Evolutionary conservation across 768 basidiomycete species (phyloP).

Genomic region (Paxillus involutus): DNA sequence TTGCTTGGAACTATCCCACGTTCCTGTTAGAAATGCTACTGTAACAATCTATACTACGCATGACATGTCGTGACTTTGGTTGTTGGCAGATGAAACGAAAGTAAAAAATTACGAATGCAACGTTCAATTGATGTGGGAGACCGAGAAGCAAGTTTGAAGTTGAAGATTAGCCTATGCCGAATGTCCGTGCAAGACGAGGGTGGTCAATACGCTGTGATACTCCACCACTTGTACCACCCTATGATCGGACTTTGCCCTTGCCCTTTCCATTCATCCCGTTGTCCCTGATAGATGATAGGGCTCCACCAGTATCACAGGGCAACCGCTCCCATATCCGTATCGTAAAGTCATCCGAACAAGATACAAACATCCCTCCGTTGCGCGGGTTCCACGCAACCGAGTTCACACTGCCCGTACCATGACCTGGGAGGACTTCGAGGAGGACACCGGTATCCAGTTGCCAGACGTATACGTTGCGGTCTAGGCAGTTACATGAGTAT

Average conservation of each 20-base stretch:
- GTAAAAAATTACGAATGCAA: constrained; percentile 18
- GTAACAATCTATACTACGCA: constrained; percentile 34
- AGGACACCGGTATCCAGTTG: constrained; percentile 81
- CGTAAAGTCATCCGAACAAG: constrained; percentile 90
- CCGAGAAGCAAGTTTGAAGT: constrained; percentile 6
- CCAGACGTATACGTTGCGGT: constrained; percentile 95
- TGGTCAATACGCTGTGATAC: constrained; percentile 15
- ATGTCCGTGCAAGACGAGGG: constrained; percentile 27
- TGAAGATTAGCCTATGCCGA: constrained; percentile 29
- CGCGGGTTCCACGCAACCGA: constrained; percentile 95
- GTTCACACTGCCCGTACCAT: constrained; percentile 89
- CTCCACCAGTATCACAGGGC: constrained; percentile 20
- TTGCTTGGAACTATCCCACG: constrained; percentile 9
- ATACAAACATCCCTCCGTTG: constrained; percentile 91
- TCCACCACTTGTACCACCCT: constrained; percentile 24
- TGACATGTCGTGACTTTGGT: constrained; percentile 30
- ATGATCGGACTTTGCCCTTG: constrained; percentile 61
- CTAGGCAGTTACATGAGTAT: constrained; percentile 41
- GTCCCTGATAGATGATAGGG: constrained; percentile 19
- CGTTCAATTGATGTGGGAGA: constrained; percentile 19
- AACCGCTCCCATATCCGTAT: constrained; percentile 84
- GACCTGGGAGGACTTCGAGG: constrained; percentile 87
- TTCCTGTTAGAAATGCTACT: constrained; percentile 27
- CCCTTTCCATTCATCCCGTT: constrained; percentile 49
- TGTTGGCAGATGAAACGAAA: constrained; percentile 7